A percentile compares a stretch with the other conserved stretches of the same genome.
Conservation (phyloP, 1,284 basidiomycete species). For the Ceratobasidium sp. region DNA sequence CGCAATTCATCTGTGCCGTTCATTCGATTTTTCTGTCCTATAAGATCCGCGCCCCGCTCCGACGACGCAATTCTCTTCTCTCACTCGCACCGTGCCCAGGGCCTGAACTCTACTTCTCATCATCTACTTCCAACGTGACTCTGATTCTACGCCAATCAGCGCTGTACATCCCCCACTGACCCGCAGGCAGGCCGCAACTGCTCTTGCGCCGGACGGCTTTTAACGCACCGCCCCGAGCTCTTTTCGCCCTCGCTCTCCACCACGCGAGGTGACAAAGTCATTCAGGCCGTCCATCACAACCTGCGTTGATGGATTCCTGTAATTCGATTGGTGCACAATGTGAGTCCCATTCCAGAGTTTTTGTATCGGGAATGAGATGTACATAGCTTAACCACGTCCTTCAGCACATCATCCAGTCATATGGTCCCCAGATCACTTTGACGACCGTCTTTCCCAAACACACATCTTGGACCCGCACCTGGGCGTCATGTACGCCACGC, state of each 20-base stretch:
- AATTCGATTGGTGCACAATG: no score
- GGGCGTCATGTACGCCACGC: constrained; percentile 8
- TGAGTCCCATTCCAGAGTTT: no score
- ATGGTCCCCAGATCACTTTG: constrained; percentile 1
- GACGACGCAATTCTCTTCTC: not conserved
- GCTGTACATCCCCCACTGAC: constrained; percentile 8
- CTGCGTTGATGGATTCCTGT: not conserved
- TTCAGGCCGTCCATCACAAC: not conserved
- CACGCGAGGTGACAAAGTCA: not conserved
- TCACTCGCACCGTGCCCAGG: not conserved
- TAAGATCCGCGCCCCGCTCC: not conserved
- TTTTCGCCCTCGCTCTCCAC: not conserved
- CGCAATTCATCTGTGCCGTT: constrained; percentile 1
- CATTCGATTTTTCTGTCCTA: not conserved
- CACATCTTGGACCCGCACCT: constrained; percentile 3
- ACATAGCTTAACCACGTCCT: not conserved
- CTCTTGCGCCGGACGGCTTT: not conserved
- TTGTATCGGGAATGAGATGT: no score
- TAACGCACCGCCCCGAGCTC: not conserved
- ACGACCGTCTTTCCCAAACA: not conserved
- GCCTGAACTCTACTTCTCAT: not conserved
- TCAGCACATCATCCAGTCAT: not conserved
- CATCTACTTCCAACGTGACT: not conserved
- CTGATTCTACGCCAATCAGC: not conserved
- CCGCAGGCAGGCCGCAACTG: not conserved